These are phyloP conservation scores for Blyttiomyces sp. DNA, from an alignment of 371 early-diverging fungal species.

Conservation along the genomic window DNA sequence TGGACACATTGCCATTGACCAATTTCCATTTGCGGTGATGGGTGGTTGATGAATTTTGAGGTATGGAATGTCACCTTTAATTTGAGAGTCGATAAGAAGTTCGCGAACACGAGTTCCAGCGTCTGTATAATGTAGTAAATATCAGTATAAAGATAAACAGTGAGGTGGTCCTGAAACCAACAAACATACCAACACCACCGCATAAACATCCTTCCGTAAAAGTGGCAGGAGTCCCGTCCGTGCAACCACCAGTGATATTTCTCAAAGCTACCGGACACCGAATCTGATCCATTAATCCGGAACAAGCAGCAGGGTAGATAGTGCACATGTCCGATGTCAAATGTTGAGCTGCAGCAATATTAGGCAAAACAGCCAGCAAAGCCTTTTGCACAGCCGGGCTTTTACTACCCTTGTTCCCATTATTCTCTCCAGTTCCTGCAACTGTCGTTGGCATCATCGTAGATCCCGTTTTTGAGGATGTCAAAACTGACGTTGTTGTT, in stretches of 20 bases:
- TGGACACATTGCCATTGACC: constrained; percentile 5
- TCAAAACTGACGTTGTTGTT: too few species aligned
- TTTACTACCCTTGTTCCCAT: too few species aligned
- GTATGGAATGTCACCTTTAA: constrained; percentile 9
- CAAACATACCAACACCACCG: too few species aligned
- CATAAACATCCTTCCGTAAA: background rate
- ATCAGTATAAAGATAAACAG: too few species aligned
- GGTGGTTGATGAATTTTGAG: constrained; percentile 7
- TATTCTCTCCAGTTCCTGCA: too few species aligned
- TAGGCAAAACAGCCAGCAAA: too few species aligned
- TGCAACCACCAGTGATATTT: background rate
- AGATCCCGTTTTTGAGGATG: too few species aligned
- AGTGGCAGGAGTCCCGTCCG: background rate
- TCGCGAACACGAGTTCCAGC: background rate
- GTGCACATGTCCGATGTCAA: constrained; percentile 3
- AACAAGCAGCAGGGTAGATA: background rate
- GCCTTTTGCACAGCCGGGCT: too few species aligned
- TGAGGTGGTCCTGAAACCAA: too few species aligned
- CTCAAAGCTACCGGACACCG: background rate
- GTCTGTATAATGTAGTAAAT: too few species aligned
- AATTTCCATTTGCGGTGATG: constrained; percentile 1
- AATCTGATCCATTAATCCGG: background rate
- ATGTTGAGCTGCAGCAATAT: background rate
- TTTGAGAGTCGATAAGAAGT: constrained; percentile 2
- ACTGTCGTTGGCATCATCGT: too few species aligned